Evolutionary conservation across 1,284 basidiomycete species (phyloP).

Genomic region (Phlebopus sp.): DNA sequence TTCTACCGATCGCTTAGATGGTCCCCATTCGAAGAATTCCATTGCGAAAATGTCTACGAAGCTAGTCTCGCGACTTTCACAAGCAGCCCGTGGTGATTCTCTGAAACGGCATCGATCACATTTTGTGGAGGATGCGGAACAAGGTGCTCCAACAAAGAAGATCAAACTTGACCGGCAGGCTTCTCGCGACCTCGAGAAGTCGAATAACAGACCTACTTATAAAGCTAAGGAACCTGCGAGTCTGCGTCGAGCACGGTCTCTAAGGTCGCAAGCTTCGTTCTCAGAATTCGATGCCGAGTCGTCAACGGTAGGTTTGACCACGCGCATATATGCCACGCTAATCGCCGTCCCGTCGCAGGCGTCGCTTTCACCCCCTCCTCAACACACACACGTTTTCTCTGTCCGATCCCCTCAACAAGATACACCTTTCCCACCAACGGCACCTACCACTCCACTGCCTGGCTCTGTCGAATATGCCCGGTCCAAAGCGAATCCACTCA

Average conservation of each 20-base stretch:
- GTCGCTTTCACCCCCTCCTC: constrained; percentile 8
- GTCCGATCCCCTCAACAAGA: constrained; percentile 1
- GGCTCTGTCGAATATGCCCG: constrained; percentile 21
- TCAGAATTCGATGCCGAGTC: background rate
- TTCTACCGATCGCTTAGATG: background rate
- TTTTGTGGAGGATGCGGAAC: background rate
- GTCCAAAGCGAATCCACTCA: constrained; percentile 25
- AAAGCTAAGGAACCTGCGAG: constrained; percentile 25
- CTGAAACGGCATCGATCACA: constrained; percentile 20
- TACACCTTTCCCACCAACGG: constrained; percentile 15
- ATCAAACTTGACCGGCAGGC: constrained; percentile 12
- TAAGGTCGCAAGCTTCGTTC: constrained; percentile 23
- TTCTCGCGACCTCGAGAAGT: constrained; percentile 2
- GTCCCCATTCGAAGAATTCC: background rate
- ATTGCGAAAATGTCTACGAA: background rate
- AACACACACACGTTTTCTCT: background rate
- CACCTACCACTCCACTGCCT: constrained; percentile 28
- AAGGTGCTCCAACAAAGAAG: constrained; percentile 16
- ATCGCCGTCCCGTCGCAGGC: constrained; percentile 5
- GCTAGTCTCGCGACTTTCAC: background rate
- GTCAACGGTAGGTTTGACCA: constrained; percentile 12
- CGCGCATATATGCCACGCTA: constrained; percentile 7
- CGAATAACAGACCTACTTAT: constrained; percentile 12
- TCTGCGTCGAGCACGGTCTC: constrained; percentile 27
- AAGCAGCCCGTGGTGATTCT: background rate